Evolutionary conservation across 257 asterid species (phyloP).

Genomic region (Coffea canephora): DNA sequence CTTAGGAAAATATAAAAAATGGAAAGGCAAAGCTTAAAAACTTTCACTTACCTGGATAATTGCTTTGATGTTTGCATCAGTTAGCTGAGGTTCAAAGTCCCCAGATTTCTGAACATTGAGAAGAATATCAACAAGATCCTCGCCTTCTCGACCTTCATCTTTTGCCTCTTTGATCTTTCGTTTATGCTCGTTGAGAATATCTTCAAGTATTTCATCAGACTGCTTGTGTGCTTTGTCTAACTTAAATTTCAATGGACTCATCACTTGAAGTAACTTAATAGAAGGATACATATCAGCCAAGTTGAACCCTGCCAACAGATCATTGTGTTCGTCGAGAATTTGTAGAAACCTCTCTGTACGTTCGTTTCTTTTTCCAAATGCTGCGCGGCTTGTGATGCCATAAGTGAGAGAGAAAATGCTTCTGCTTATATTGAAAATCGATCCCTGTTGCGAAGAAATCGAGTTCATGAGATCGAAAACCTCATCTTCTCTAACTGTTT

Average conservation of each 20-base stretch:
- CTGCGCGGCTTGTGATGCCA: neutral
- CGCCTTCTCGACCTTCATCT: neutral
- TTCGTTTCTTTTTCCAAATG: conserved; percentile 4
- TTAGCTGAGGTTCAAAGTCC: neutral
- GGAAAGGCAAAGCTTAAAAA: too few relatives aligned
- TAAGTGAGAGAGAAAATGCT: neutral
- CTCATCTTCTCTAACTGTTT: neutral
- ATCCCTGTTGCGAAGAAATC: neutral
- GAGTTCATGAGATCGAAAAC: neutral
- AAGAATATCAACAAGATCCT: conserved; percentile 6
- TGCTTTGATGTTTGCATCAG: conserved; percentile 9
- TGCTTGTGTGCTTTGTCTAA: neutral
- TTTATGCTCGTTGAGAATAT: neutral
- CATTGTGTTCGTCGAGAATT: neutral
- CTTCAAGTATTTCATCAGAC: neutral
- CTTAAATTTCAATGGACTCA: neutral
- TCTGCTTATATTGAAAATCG: neutral
- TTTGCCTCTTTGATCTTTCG: neutral
- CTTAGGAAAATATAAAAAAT: too few relatives aligned
- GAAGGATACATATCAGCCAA: conserved; percentile 4
- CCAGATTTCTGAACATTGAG: neutral
- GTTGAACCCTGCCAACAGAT: neutral
- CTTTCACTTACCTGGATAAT: neutral
- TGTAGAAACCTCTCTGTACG: neutral
- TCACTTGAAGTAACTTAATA: neutral